Base-by-base conservation (phyloP, 805 yeast species). In the Torulaspora quercuum region DNA sequence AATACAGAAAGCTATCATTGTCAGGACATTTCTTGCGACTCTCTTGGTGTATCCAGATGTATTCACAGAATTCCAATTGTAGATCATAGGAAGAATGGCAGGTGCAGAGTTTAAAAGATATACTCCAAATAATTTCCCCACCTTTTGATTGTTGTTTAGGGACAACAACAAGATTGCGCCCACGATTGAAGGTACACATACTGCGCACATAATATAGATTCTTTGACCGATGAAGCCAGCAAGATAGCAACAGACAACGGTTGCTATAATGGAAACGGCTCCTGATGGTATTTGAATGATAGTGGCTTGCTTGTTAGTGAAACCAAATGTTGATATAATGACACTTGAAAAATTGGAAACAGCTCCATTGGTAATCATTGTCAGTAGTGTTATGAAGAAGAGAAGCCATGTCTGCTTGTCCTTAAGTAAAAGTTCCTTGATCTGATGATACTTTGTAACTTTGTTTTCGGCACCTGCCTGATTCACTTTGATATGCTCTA, bases 311-410 rank as follows among this genome's bases (percentile, higher is more conserved):
- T 68, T 52, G 27, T 46, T 43, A 9, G 63, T 52, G 49, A 67
- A 73, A 2, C 78, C 78, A 50, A 73, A 70, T 1, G 74, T 60
- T 8, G 59, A 53, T 23, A 72, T 72, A 31, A 72, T 69, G 1
- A 53, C 37, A 7, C 52, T 57, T 3, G 61, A 55, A 59, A 59
- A 57, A 3, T 59, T 57, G 5, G 61, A 61, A 7, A 57, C 38
- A 0, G 78, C 73, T 40, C 76, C 78, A 4, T 77, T 72, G 1
- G 75, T 69, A 22, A 72, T 69, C 65, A 70, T 70, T 10, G 73
- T 63, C 1, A 66, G 48, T 3, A 70, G 41, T 1, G 77, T 70
- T 20, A 74, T 52, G 16, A 70, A 37, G 37, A 70, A 59, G 42
- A 72, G 53, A n/a, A 69, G 63, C 75, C 76, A 73, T 5, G 77